phyloP scores from a whole-genome alignment of 306 rosid genomes.

The Castanea crenata region DNA sequence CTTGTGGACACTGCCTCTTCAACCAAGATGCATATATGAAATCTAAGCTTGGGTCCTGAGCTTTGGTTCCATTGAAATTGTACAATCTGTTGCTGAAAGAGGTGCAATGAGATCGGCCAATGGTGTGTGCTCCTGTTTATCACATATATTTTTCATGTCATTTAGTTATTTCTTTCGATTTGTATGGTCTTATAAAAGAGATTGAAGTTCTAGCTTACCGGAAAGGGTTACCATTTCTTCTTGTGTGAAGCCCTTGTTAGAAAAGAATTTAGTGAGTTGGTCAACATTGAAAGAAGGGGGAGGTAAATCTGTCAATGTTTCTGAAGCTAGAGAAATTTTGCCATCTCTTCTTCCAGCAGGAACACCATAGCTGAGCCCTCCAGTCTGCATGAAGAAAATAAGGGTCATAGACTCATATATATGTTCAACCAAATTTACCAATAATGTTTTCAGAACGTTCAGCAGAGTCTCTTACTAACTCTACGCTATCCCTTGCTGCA shows the following conservation, averaged over 20 bases:
- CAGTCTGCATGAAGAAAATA: slow-evolving; percentile 39
- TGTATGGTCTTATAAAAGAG: background rate
- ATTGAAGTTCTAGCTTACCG: slow-evolving; percentile 34
- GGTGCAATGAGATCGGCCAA: slow-evolving; percentile 69
- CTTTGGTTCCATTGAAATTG: slow-evolving; percentile 52
- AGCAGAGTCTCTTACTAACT: slow-evolving; percentile 41
- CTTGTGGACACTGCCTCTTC: slow-evolving; percentile 63
- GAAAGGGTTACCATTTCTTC: slow-evolving; percentile 82
- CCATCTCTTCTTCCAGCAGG: slow-evolving; percentile 90
- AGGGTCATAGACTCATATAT: background rate
- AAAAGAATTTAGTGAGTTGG: slow-evolving; percentile 58
- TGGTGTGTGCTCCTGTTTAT: slow-evolving; percentile 64
- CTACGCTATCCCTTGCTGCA: slow-evolving; percentile 78
- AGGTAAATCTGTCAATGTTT: slow-evolving; percentile 54
- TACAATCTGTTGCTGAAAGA: slow-evolving; percentile 55
- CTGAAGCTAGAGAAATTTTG: slow-evolving; percentile 54
- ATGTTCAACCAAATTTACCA: too few species aligned
- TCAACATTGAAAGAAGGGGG: slow-evolving; percentile 52
- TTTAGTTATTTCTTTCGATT: background rate
- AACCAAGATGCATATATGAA: slow-evolving; percentile 38
- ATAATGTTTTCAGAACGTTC: slow-evolving; percentile 1
- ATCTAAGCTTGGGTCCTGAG: slow-evolving; percentile 68
- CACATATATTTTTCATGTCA: background rate
- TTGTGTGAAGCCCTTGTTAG: slow-evolving; percentile 62
- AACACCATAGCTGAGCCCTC: slow-evolving; percentile 66